Conservation (phyloP, 2,329 filamentous ascomycete species). For the Aspergillus sp. region DNA sequence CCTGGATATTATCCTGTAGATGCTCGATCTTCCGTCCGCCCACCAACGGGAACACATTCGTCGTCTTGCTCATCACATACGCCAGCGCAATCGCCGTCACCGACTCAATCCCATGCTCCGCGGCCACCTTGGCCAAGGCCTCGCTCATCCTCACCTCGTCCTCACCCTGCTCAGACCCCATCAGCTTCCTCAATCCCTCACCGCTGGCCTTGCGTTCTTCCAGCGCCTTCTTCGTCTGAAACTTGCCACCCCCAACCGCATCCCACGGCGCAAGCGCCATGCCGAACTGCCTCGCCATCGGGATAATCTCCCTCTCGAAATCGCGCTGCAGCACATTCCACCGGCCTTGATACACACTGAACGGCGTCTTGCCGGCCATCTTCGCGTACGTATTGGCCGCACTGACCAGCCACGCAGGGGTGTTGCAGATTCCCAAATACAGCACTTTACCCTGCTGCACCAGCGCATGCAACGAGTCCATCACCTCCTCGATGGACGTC, state of each 20-base stretch:
- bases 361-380: slow-evolving; percentile 38
- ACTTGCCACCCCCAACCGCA: slow-evolving; percentile 53
- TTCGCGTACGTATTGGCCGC: slow-evolving; percentile 43
- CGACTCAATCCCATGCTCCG: slow-evolving; percentile 52
- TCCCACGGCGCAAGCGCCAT: slow-evolving; percentile 60
- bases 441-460: slow-evolving; percentile 42
- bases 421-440: slow-evolving; percentile 42
- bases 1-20: slow-evolving; percentile 68
- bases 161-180: slow-evolving; percentile 41
- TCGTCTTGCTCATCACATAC: slow-evolving; percentile 70
- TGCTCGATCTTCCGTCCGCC: slow-evolving; percentile 70
- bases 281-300: slow-evolving; percentile 40
- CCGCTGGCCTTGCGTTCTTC: slow-evolving; percentile 44
- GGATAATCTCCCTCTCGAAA: slow-evolving; percentile 43
- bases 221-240: slow-evolving; percentile 50
- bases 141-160: slow-evolving; percentile 53
- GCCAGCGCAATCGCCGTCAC: slow-evolving; percentile 68
- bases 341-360: slow-evolving; percentile 41
- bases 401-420: slow-evolving; percentile 41
- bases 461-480: slow-evolving; percentile 38
- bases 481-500: slow-evolving; percentile 38
- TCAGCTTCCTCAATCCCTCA: slow-evolving; percentile 39
- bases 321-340: slow-evolving; percentile 41
- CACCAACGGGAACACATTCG: slow-evolving; percentile 72
- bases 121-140: slow-evolving; percentile 61